Evolutionary conservation across 2,329 filamentous ascomycete species (phyloP).

Genomic region (Nemania serpens): DNA sequence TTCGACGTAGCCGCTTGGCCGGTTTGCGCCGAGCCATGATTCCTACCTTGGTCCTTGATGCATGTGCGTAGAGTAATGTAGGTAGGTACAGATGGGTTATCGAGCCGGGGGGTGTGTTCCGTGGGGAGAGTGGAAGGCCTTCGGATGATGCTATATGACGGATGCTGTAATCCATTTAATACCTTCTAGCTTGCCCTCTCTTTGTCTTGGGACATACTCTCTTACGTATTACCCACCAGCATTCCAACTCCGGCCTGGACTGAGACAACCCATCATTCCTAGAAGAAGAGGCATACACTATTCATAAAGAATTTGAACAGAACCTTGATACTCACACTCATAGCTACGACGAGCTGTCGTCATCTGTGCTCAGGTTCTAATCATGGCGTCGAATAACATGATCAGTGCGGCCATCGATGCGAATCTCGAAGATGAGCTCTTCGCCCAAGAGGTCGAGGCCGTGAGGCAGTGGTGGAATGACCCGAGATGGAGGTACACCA

Average conservation of each 20-base stretch:
- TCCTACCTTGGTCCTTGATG: neutral
- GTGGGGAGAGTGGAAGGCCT: neutral
- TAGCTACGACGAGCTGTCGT: neutral
- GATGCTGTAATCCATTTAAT: neutral
- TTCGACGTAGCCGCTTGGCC: constrained; percentile 43
- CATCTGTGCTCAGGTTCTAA: constrained; percentile 33
- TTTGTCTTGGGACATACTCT: constrained; percentile 1
- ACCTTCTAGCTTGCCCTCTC: neutral
- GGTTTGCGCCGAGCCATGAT: constrained; percentile 39
- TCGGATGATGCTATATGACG: neutral
- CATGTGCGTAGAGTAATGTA: constrained; percentile 10
- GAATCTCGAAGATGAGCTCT: constrained; percentile 66
- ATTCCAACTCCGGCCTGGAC: constrained; percentile 7
- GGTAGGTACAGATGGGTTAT: constrained; percentile 18
- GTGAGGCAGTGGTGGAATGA: constrained; percentile 96
- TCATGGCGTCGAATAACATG: constrained; percentile 68
- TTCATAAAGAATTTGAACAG: neutral
- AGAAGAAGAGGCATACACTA: neutral
- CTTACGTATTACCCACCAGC: constrained; percentile 12
- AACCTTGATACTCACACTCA: neutral
- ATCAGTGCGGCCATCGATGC: constrained; percentile 60
- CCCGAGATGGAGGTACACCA: constrained; percentile 89
- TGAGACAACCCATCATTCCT: neutral
- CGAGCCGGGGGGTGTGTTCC: neutral
- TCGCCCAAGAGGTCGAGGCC: constrained; percentile 79